Percentiles rank a stretch among this genome's conserved stretches.
Evolutionary conservation across 345 rosid genomes (phyloP).

Genomic region (Kandelia obovata): DNA sequence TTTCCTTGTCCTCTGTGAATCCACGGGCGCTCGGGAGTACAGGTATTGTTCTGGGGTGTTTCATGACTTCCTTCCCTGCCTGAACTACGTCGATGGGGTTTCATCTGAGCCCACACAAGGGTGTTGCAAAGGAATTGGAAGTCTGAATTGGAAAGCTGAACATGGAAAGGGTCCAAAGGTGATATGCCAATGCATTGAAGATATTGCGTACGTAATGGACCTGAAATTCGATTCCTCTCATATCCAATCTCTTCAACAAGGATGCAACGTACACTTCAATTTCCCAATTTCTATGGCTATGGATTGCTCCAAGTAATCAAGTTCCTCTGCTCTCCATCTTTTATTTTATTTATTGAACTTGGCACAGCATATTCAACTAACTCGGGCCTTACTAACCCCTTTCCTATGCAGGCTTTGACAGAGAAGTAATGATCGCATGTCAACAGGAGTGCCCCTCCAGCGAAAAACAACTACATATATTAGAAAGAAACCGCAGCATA

Average conservation of each 20-base stretch:
- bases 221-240: conserved; percentile 9
- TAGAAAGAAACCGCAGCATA: too few species aligned
- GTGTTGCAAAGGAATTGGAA: conserved; percentile 18
- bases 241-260: conserved; percentile 7
- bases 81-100: background rate
- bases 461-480: too few species aligned
- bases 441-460: too few species aligned
- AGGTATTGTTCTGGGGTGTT: background rate
- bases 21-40: background rate
- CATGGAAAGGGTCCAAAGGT: background rate
- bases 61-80: background rate
- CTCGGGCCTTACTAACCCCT: too few species aligned
- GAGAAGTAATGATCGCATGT: too few species aligned
- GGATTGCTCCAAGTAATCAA: conserved; percentile 42
- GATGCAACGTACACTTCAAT: conserved; percentile 21
- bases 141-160: conserved; percentile 17
- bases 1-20: background rate
- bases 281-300: conserved; percentile 34
- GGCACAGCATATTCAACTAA: too few species aligned
- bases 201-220: conserved; percentile 19
- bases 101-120: background rate
- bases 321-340: background rate
- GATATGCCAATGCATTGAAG: conserved; percentile 36
- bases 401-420: too few species aligned
- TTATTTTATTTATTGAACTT: too few species aligned